These are phyloP conservation scores for Asterionellopsis glacialis DNA, from an alignment of 108 stramenopile genomes.

Conservation along the genomic window DNA sequence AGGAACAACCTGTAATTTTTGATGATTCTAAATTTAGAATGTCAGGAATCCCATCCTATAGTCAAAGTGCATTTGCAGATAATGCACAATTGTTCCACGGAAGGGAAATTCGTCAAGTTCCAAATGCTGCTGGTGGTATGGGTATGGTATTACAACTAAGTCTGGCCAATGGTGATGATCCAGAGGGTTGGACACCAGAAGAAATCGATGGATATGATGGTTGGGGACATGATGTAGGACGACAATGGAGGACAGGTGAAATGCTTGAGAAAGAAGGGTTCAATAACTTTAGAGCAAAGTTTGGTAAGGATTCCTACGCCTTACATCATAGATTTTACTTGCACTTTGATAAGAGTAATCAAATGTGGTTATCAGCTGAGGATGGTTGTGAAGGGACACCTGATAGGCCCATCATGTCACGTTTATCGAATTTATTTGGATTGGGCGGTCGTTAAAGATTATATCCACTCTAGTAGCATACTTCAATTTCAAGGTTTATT, in stretches of 20 bases:
- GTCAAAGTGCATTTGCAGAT: constrained; percentile 46
- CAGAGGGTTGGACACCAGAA: constrained; percentile 60
- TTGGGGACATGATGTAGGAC: constrained; percentile 66
- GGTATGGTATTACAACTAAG: constrained; percentile 71
- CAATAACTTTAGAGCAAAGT: constrained; percentile 31
- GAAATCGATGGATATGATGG: constrained; percentile 74
- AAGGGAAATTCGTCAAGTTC: constrained; percentile 66
- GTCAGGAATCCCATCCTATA: constrained; percentile 45
- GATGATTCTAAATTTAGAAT: constrained; percentile 40
- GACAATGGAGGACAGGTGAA: constrained; percentile 58
- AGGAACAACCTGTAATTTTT: constrained; percentile 31
- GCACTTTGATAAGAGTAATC: constrained; percentile 47
- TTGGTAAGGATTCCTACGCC: constrained; percentile 59
- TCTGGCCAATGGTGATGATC: constrained; percentile 54
- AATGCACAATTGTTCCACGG: constrained; percentile 65
- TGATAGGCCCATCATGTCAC: background rate
- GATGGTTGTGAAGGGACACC: constrained; percentile 83
- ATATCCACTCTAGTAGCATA: too few relatives aligned
- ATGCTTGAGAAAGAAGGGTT: constrained; percentile 61
- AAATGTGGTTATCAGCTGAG: constrained; percentile 74
- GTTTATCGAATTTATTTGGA: too few relatives aligned
- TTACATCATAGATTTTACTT: constrained; percentile 77
- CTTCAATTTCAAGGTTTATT: too few relatives aligned
- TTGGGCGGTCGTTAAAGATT: too few relatives aligned
- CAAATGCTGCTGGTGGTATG: constrained; percentile 66